A percentile compares a stretch with the other conserved stretches of the same genome.
Evolutionary conservation across 805 yeast genomes (phyloP).

Genomic region (Yamadazyma takamatsuzukensis): DNA sequence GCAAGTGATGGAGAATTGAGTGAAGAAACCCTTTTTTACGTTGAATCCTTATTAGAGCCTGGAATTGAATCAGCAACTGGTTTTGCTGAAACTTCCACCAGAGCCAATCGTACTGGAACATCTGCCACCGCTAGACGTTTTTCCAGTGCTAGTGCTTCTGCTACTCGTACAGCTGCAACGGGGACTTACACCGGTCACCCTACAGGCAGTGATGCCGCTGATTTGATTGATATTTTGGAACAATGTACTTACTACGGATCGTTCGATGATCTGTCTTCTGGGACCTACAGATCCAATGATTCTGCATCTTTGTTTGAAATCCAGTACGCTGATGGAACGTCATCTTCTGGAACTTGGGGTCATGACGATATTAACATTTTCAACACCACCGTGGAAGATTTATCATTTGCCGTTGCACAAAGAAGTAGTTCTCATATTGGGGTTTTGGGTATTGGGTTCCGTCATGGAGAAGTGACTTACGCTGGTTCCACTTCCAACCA

Average conservation of each 20-base stretch:
- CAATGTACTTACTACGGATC: conserved; percentile 46
- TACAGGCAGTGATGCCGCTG: too few species aligned
- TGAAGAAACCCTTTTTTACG: too few species aligned
- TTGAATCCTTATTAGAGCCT: too few species aligned
- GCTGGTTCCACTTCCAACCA: neutral
- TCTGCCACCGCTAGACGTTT: too few species aligned
- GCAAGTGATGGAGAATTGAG: too few species aligned
- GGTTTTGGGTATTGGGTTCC: conserved; percentile 69
- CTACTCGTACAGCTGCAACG: too few species aligned
- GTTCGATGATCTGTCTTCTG: conserved; percentile 39
- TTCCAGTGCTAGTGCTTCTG: too few species aligned
- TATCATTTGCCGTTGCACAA: conserved; percentile 74
- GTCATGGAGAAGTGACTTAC: conserved; percentile 61
- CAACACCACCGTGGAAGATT: conserved; percentile 40
- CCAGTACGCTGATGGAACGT: conserved; percentile 44
- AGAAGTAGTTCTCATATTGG: conserved; percentile 59
- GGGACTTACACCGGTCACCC: too few species aligned
- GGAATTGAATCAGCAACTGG: too few species aligned
- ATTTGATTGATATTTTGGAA: neutral
- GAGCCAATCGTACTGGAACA: too few species aligned
- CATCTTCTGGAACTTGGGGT: conserved; percentile 54
- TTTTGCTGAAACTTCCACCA: too few species aligned
- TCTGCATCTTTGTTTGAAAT: conserved; percentile 41
- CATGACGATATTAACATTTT: conserved; percentile 55
- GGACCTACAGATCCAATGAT: conserved; percentile 34